phyloP scores from a whole-genome alignment of 331 rosid species.

The Cydonia oblonga region DNA sequence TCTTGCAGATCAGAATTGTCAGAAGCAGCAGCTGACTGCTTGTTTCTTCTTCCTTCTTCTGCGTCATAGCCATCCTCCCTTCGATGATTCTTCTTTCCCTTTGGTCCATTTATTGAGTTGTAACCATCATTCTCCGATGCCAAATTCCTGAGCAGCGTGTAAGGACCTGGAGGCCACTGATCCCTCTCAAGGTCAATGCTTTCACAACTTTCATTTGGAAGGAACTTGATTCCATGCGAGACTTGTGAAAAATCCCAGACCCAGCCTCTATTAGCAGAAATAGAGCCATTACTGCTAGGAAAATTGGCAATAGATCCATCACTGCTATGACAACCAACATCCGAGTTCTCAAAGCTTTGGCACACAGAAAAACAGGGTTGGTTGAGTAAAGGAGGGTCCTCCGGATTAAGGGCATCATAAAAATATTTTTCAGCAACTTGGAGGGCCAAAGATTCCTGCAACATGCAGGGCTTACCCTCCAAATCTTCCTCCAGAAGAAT shows the following conservation, averaged over 20 bases:
- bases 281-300: background rate
- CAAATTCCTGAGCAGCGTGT: background rate
- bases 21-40: slow-evolving; percentile 37
- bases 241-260: background rate
- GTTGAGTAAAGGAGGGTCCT: slow-evolving; percentile 18
- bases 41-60: slow-evolving; percentile 45
- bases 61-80: slow-evolving; percentile 13
- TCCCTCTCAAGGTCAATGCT: slow-evolving; percentile 12
- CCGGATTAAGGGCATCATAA: slow-evolving; percentile 49
- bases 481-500: slow-evolving; percentile 58
- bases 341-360: background rate
- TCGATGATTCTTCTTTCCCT: slow-evolving; percentile 38
- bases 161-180: background rate
- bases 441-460: slow-evolving; percentile 57
- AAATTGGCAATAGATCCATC: background rate
- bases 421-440: slow-evolving; percentile 80
- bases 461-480: slow-evolving; percentile 48
- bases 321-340: background rate
- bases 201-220: background rate
- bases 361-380: background rate
- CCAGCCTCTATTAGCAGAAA: background rate
- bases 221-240: background rate
- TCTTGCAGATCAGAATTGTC: slow-evolving; percentile 35
- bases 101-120: slow-evolving; percentile 9
- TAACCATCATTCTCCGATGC: background rate